A percentile compares a stretch with the other conserved stretches of the same genome.
Conservation (phyloP, 345 rosid species). For the Pistacia atlantica region DNA sequence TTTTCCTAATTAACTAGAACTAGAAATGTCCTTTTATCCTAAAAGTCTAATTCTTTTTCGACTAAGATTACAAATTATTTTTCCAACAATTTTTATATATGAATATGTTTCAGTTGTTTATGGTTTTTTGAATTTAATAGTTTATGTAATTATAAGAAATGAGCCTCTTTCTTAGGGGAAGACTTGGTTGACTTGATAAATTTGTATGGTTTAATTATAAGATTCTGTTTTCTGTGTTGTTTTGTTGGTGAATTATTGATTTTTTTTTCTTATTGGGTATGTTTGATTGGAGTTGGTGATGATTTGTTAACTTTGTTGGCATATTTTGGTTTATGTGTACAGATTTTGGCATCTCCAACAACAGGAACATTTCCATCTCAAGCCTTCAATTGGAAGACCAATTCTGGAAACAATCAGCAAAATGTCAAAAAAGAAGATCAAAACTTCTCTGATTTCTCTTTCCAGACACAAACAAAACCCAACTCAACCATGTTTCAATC, state of each 20-base stretch:
- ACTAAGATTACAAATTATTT: no score
- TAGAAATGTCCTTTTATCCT: no score
- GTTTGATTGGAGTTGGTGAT: neutral
- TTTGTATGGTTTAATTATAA: neutral
- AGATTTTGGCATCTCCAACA: constrained; percentile 90
- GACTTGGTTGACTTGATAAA: constrained; percentile 11
- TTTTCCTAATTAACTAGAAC: no score
- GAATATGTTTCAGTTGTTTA: neutral
- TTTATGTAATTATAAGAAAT: neutral
- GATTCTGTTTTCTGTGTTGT: neutral
- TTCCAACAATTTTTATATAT: no score
- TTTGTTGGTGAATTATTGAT: neutral
- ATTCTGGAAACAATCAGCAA: constrained; percentile 26
- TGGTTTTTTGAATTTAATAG: neutral
- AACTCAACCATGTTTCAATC: constrained; percentile 34
- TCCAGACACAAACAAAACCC: constrained; percentile 44
- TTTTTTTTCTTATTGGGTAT: neutral
- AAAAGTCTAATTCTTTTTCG: no score
- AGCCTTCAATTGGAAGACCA: constrained; percentile 49
- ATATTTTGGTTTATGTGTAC: constrained; percentile 22
- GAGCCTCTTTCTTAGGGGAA: neutral
- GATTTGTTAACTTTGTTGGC: neutral
- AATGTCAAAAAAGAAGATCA: constrained; percentile 49
- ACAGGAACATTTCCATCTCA: constrained; percentile 72
- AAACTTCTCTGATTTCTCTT: constrained; percentile 53